These are phyloP conservation scores for Hordeum vulgare DNA, from an alignment of 176 grass and related monocot species.

Conservation along the genomic window DNA sequence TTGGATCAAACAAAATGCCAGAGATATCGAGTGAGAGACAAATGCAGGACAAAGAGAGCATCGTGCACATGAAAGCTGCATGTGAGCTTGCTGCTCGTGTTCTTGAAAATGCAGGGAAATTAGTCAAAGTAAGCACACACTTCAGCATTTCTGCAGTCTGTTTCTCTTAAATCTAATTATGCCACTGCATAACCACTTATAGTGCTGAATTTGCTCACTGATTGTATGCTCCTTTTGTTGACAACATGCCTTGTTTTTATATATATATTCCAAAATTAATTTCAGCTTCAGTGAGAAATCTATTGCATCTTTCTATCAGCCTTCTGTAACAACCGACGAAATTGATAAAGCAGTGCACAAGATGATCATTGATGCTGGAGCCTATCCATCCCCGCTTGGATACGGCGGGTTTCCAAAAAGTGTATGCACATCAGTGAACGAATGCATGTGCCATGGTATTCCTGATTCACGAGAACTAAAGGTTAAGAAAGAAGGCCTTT, in stretches of 20 bases:
- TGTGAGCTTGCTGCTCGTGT: slow-evolving; percentile 74
- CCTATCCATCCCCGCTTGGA: slow-evolving; percentile 92
- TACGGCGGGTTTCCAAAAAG: slow-evolving; percentile 96
- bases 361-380: slow-evolving; percentile 92
- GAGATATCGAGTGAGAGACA: slow-evolving; percentile 71
- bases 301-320: slow-evolving; percentile 71
- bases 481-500: slow-evolving; percentile 34
- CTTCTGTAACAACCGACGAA: slow-evolving; percentile 98
- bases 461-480: slow-evolving; percentile 85
- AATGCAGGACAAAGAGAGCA: slow-evolving; percentile 66
- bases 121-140: slow-evolving; percentile 65
- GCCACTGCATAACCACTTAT: background rate
- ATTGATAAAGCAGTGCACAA: slow-evolving; percentile 99
- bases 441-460: slow-evolving; percentile 98
- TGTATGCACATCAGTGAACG: slow-evolving; percentile 93
- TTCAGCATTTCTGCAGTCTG: background rate
- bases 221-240: background rate
- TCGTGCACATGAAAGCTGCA: slow-evolving; percentile 74
- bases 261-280: background rate
- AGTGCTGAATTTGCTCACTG: background rate
- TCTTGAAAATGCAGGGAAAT: slow-evolving; percentile 71
- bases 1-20: slow-evolving; percentile 41
- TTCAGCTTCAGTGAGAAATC: slow-evolving; percentile 42
- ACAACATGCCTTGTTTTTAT: background rate
- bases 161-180: slow-evolving; percentile 1